Base-by-base conservation (phyloP, 2,329 filamentous ascomycete species). In the Diaporthe humulicola region DNA sequence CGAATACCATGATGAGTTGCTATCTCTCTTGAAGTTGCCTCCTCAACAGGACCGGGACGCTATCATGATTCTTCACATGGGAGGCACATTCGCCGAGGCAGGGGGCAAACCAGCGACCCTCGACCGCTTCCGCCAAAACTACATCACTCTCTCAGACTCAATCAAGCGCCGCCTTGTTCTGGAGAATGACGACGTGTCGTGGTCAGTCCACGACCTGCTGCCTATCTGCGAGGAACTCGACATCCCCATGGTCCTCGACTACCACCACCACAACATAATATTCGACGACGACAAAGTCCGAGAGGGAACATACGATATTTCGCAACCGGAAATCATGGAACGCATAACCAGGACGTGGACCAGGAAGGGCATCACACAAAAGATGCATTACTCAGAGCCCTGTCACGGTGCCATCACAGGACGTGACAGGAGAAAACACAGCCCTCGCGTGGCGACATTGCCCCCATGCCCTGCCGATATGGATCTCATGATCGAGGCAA, bases 401-500 rank as follows among this genome's bases (percentile, higher is more conserved):
- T 92, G 90, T 12, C 88, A 93, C 0, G 87, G 90, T n/a, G 95
- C 95, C 1, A 90, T 98, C 54, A 98, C 95, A 0, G 90, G 89
- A 0, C 89, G 91, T 0, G 93, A 98, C 78, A 88, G 96, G 38
- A 90, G 96, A 74, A 98, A 98, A 83, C 96, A 98, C 81, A 95
- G 92, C 48, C 89, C 95, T 0, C 90, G 96, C 12, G 95, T 98
- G 2, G 88, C 89, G 77, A 94, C 92, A 0, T 84, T 98, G 0
- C 96, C 96, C 0, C 96, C 96, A 0, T 98, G 96, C 79, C 88
- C 92, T 5, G 86, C 90, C 1, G 92, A 93, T 42, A 97, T 97
- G 93, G 96, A 98, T 81, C 87, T 98, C n/a, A 98, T 98, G 96
- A 98, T 98, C 75, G 96, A 98, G 85, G 96, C 96, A 64, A 98